These are phyloP conservation scores for Dovyalis caffra DNA, from an alignment of 345 rosid genomes.

Conservation along the genomic window DNA sequence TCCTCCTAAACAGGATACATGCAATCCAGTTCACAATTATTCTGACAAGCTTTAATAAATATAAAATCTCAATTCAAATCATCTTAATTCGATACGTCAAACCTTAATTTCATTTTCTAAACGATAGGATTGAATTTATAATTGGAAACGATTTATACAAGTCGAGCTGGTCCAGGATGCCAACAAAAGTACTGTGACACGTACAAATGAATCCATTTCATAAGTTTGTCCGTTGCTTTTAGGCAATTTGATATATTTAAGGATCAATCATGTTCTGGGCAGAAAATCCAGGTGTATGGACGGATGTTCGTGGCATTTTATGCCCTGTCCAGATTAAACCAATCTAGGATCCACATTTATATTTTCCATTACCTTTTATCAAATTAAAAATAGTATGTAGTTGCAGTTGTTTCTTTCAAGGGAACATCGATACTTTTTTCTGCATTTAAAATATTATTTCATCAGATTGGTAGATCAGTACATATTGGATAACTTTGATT, in stretches of 20 bases:
- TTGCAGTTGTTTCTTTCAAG: slow-evolving; percentile 2
- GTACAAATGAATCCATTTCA: not conserved
- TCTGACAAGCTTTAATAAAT: not conserved
- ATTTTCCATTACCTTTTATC: not conserved
- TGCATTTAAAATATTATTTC: not conserved
- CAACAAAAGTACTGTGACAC: not conserved
- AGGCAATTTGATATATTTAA: not conserved
- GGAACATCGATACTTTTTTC: slow-evolving; percentile 2
- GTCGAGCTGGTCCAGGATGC: not conserved
- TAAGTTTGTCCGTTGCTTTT: not conserved
- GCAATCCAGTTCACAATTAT: not conserved
- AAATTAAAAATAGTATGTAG: not conserved
- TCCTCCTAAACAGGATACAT: not conserved
- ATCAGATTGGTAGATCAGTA: not conserved
- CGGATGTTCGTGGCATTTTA: not conserved
- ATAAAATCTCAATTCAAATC: not conserved
- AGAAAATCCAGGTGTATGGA: not conserved
- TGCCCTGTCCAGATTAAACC: not conserved
- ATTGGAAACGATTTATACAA: too few species aligned
- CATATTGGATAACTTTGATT: not conserved
- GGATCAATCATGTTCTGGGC: not conserved
- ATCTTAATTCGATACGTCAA: not conserved
- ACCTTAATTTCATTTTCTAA: not conserved
- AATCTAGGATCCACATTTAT: not conserved
- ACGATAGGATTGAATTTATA: too few species aligned